phyloP scores from a whole-genome alignment of 108 stramenopile genomes.

The Nitzschia sp. region DNA sequence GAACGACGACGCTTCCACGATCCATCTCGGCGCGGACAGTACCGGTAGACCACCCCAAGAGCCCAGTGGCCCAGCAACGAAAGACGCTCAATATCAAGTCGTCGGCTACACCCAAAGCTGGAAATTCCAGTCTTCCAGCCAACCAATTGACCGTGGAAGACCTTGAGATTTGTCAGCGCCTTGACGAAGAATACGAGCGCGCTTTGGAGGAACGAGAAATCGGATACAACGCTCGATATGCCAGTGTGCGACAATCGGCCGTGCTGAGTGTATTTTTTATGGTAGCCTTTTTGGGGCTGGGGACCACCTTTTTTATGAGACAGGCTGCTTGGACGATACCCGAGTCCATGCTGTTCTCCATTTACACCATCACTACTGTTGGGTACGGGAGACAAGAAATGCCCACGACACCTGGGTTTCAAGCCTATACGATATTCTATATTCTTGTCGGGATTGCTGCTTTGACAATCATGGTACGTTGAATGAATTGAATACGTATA shows the following conservation, averaged over 20 bases:
- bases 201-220: conserved; percentile 82
- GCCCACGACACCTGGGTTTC: conserved; percentile 71
- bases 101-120: background rate
- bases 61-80: no score
- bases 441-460: conserved; percentile 77
- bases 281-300: conserved; percentile 57
- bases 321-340: conserved; percentile 59
- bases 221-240: conserved; percentile 75
- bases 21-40: background rate
- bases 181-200: conserved; percentile 82
- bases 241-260: conserved; percentile 67
- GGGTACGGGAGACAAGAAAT: conserved; percentile 76
- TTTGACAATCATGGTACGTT: conserved; percentile 73
- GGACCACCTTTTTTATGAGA: conserved; percentile 59
- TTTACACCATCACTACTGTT: conserved; percentile 88
- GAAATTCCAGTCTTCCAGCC: background rate
- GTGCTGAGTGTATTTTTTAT: conserved; percentile 55
- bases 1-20: background rate
- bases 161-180: conserved; percentile 50
- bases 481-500: background rate
- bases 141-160: conserved; percentile 36
- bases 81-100: no score
- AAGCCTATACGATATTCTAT: conserved; percentile 71
- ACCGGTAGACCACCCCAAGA: no score
- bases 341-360: conserved; percentile 78